Evolutionary conservation across 306 rosid genomes (phyloP), one percentile per base, ranked within the genome.

Genomic region (Prunus dulcis): DNA sequence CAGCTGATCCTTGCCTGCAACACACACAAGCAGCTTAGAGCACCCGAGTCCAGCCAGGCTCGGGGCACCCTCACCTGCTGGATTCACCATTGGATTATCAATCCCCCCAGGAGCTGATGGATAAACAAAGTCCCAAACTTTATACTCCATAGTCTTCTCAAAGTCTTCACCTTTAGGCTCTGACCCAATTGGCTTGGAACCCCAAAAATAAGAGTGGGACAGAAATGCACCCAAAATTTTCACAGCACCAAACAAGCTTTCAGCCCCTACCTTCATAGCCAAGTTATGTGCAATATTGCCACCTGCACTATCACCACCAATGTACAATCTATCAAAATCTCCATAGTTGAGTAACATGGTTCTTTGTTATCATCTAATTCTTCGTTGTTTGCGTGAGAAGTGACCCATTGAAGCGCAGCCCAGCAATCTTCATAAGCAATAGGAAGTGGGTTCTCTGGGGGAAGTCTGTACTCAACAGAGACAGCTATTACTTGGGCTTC

Each of bases 381-480:
- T 11, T 53, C 50, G 25, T 12, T 18, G 17, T 6, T 57, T 1
- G 80, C 38, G 20, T 70, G 75, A 50, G 83, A 84, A 0, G 84
- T 75, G 0, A 75, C 91, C 87, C 89, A 89, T 47, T 23, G 27
- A 15, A 89, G 88, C 50, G 78, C 89, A 73, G 2, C 74, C 91
- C 88, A 87, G 55, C 81, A 51, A 32, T 89, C 93, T 20, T 87
- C 25, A 3, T 82, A 90, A 12, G 89, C 90, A 11, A 77, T 3
- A 0, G 89, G 88, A 32, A 89, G 85, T n/a, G 41, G 62, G 64
- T 81, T 73, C 52, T 87, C 89, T 0, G 88, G 93, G 1, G 89
- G 88, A 12, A 60, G 83, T 23, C 91, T 77, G 71, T 88, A 90
- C 74, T 88, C 90, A 2, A 85, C 88, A 3, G 91, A 90, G 62